These are phyloP conservation scores for Arthrobotrys iridis DNA, from an alignment of 2,329 filamentous ascomycete species.

Conservation along the genomic window DNA sequence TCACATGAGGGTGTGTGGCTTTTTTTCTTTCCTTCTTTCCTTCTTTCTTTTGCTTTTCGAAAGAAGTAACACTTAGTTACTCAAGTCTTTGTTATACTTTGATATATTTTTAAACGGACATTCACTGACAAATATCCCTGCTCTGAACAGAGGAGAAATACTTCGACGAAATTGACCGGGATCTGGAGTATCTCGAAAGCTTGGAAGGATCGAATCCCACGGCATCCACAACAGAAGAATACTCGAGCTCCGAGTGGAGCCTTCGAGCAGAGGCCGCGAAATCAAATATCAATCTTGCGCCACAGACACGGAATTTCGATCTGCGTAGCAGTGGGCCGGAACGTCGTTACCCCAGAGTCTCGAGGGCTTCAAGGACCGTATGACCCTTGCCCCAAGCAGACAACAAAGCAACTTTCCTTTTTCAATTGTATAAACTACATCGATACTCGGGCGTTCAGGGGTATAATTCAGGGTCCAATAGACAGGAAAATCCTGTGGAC, in stretches of 20 bases:
- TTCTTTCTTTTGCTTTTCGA: too few relatives aligned
- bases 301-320: background rate
- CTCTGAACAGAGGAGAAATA: slow-evolving; percentile 6
- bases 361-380: background rate
- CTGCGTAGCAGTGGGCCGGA: background rate
- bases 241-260: background rate
- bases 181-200: slow-evolving; percentile 18
- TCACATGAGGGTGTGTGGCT: background rate
- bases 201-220: background rate
- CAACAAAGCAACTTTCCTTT: background rate
- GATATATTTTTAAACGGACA: background rate
- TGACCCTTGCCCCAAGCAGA: background rate
- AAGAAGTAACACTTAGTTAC: too few relatives aligned
- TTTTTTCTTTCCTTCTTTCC: too few relatives aligned
- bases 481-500: too few relatives aligned
- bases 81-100: background rate
- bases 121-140: background rate
- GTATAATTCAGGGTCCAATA: too few relatives aligned
- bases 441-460: too few relatives aligned
- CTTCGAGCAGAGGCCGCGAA: background rate
- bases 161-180: slow-evolving; percentile 19
- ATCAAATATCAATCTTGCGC: background rate
- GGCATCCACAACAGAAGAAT: background rate
- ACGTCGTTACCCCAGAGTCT: background rate
- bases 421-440: too few relatives aligned